Conservation (phyloP, 2,329 filamentous ascomycete species). For the Camillea tinctor region DNA sequence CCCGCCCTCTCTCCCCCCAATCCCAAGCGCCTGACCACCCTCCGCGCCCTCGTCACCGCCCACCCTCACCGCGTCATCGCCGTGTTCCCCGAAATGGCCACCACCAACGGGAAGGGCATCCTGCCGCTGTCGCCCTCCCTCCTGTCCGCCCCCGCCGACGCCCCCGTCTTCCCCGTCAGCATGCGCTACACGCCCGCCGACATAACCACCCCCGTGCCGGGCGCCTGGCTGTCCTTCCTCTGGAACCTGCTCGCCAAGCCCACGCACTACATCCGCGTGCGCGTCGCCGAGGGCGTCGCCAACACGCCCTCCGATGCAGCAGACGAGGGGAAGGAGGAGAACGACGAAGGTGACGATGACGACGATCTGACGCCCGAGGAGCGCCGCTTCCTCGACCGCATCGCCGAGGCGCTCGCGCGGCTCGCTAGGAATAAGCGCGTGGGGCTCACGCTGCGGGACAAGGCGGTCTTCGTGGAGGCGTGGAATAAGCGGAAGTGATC, state of each 20-base stretch:
- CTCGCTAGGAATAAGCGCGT: constrained; percentile 87
- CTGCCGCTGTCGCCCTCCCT: constrained; percentile 79
- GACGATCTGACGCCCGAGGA: constrained; percentile 53
- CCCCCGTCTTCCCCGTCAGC: constrained; percentile 86
- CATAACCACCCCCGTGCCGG: constrained; percentile 85
- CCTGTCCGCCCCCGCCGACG: constrained; percentile 61
- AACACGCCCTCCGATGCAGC: constrained; percentile 44
- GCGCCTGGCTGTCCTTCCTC: constrained; percentile 68
- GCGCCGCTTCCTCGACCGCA: constrained; percentile 68
- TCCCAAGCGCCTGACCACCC: constrained; percentile 54
- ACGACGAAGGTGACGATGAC: constrained; percentile 25
- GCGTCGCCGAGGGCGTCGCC: constrained; percentile 75
- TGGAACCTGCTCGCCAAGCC: constrained; percentile 84
- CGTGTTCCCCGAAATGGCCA: constrained; percentile 91
- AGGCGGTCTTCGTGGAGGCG: constrained; percentile 74
- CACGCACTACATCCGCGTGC: constrained; percentile 85
- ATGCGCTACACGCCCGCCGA: constrained; percentile 86
- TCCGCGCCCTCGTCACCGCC: constrained; percentile 61
- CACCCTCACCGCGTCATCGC: constrained; percentile 77
- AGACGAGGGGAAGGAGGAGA: constrained; percentile 24
- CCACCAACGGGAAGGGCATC: constrained; percentile 89
- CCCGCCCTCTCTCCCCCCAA: constrained; percentile 45
- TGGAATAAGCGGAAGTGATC: constrained; percentile 48
- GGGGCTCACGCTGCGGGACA: constrained; percentile 78
- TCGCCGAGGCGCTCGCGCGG: constrained; percentile 84